These are phyloP conservation scores for Cyclanthera cordifolia DNA, from an alignment of 306 rosid species.

Conservation along the genomic window DNA sequence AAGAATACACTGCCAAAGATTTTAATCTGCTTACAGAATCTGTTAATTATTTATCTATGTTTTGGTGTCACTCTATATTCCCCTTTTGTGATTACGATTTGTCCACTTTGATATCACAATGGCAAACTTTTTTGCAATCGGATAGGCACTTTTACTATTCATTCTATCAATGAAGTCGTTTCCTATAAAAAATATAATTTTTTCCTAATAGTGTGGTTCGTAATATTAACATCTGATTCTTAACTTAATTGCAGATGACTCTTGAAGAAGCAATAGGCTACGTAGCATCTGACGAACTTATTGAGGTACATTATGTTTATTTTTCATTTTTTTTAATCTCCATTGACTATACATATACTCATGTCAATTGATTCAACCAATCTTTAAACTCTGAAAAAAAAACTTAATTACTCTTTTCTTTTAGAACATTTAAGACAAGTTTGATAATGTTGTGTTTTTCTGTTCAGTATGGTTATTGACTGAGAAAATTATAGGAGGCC, in stretches of 20 bases:
- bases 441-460: neutral
- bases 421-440: too few species aligned
- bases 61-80: too few species aligned
- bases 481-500: neutral
- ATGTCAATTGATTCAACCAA: neutral
- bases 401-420: too few species aligned
- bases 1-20: too few species aligned
- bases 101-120: too few species aligned
- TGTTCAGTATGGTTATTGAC: neutral
- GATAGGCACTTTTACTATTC: too few species aligned
- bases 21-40: too few species aligned
- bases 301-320: conserved; percentile 47
- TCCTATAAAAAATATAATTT: too few species aligned
- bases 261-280: conserved; percentile 98
- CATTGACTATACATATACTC: neutral
- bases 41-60: too few species aligned
- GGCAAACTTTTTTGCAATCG: too few species aligned
- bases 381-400: neutral
- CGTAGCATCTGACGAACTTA: conserved; percentile 92
- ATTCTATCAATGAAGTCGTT: too few species aligned
- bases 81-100: too few species aligned
- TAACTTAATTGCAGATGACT: conserved; percentile 52
- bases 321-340: neutral
- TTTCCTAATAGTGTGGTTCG: neutral
- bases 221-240: conserved; percentile 15